Evolutionary conservation across 371 early-diverging fungal species (phyloP).

Genomic region (Mortierella sp.): DNA sequence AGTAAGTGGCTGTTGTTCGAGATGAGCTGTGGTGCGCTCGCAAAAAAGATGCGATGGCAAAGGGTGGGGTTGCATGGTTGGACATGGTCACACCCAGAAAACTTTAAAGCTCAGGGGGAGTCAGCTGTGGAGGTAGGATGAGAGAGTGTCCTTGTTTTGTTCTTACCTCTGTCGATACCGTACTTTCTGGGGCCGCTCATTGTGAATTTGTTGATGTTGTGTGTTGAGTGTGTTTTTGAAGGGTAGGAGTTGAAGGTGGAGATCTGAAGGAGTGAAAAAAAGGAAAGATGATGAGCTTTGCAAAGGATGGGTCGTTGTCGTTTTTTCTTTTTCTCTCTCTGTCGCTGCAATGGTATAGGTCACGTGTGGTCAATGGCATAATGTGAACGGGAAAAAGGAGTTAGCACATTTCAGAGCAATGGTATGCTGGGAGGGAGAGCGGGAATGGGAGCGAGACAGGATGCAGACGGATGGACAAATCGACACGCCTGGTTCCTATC

Average conservation of each 20-base stretch:
- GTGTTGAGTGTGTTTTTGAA: neutral
- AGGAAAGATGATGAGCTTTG: conserved; percentile 10
- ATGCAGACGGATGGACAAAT: too few relatives aligned
- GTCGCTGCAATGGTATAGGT: neutral
- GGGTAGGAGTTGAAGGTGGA: conserved; percentile 9
- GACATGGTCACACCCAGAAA: conserved; percentile 2
- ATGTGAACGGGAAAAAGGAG: neutral
- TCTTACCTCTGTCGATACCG: conserved; percentile 58
- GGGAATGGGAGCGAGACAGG: too few relatives aligned
- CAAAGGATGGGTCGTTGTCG: neutral
- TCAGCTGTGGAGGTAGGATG: neutral
- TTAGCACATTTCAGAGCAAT: too few relatives aligned
- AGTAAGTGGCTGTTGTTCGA: neutral
- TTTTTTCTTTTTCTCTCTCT: neutral
- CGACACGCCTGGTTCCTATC: too few relatives aligned
- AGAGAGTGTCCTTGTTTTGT: neutral
- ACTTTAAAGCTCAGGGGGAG: conserved; percentile 8
- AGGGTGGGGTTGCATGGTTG: neutral
- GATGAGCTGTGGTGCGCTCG: neutral
- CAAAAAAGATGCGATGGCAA: neutral
- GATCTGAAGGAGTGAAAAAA: conserved; percentile 8
- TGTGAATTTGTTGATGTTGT: conserved; percentile 1
- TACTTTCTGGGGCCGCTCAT: conserved; percentile 47
- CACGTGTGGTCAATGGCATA: neutral
- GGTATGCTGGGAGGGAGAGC: too few relatives aligned